phyloP scores from a whole-genome alignment of 2,329 filamentous ascomycete genomes.

The Cladophialophora yegresii region DNA sequence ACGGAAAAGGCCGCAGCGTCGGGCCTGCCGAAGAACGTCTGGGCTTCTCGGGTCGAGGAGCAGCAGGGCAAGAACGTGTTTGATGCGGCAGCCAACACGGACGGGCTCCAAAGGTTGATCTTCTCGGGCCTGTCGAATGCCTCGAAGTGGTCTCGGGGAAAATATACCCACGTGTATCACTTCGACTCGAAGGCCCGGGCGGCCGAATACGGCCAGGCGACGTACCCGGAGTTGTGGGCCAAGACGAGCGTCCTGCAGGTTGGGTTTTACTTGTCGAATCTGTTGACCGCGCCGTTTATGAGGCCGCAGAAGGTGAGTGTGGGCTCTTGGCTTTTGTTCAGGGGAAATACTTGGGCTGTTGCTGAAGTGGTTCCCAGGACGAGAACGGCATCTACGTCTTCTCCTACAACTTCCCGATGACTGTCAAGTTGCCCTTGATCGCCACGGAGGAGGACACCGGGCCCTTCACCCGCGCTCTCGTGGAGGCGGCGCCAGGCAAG shows the following conservation, averaged over 20 bases:
- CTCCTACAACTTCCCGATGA: constrained; percentile 10
- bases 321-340: not conserved
- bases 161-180: constrained; percentile 55
- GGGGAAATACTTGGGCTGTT: too few species aligned
- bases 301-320: constrained; percentile 18
- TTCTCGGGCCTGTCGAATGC: constrained; percentile 57
- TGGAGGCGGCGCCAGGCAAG: constrained; percentile 44
- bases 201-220: constrained; percentile 49
- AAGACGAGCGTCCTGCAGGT: constrained; percentile 47
- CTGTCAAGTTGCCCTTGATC: constrained; percentile 46
- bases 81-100: constrained; percentile 53
- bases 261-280: constrained; percentile 19
- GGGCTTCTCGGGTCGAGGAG: constrained; percentile 54
- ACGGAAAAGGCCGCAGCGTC: constrained; percentile 33
- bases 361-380: too few species aligned
- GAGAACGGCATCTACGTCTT: constrained; percentile 19
- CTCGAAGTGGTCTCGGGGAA: constrained; percentile 50
- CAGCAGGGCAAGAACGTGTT: constrained; percentile 59
- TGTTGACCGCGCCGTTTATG: constrained; percentile 7
- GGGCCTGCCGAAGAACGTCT: constrained; percentile 39
- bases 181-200: constrained; percentile 58
- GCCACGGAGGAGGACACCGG: constrained; percentile 47
- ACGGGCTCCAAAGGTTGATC: constrained; percentile 52
- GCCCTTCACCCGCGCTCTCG: constrained; percentile 48
- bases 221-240: constrained; percentile 48